Evolutionary conservation across 164 flowering plant genomes (phyloP), one percentile per base, ranked within the genome.

Genomic region (Dillenia turbinata): DNA sequence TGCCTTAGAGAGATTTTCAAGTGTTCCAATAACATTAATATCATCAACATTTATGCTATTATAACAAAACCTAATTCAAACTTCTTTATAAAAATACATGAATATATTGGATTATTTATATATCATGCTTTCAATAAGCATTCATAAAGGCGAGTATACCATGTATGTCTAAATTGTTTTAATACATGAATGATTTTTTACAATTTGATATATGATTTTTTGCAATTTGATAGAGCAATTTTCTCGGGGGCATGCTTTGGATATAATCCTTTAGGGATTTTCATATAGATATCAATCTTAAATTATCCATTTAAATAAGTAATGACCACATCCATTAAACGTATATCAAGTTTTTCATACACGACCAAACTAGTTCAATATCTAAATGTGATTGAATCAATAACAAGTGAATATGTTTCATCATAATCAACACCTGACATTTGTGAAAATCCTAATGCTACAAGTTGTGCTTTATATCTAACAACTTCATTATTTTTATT

Each of bases 221-320:
- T 49, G 6, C 12, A 61, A 43, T 40, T 49, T 61, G 3, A 61
- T 26, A 2, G 19, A 49, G 12, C 12, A 61, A 9, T 22, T 15
- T n/a, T 50, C 40, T 9, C 53, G n/a, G 19, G 22, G 8, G 24
- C 11, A 26, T 49, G 47, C 64, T 49, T 61, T 17, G 9, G 64
- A 55, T 0, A 26, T 26, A 26, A 26, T 26, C 33, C 5, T 26
- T 26, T 26, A 26, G 5, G 3, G 9, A 61, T n/a, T 50, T 50
- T 61, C 56, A 61, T 61, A 43, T 50, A 61, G 16, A 61, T 61
- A 6, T 61, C 46, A 12, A 2, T 61, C 3, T 65, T 48, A 8
- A 65, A 61, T 56, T 26, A 26, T 12, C 54, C 68, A 65, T 57
- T 49, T 24, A 65, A 47, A 44, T 65, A 65, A 24, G 61, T 55